phyloP scores from a whole-genome alignment of 768 basidiomycete species.

The Pleurotus sapidus region DNA sequence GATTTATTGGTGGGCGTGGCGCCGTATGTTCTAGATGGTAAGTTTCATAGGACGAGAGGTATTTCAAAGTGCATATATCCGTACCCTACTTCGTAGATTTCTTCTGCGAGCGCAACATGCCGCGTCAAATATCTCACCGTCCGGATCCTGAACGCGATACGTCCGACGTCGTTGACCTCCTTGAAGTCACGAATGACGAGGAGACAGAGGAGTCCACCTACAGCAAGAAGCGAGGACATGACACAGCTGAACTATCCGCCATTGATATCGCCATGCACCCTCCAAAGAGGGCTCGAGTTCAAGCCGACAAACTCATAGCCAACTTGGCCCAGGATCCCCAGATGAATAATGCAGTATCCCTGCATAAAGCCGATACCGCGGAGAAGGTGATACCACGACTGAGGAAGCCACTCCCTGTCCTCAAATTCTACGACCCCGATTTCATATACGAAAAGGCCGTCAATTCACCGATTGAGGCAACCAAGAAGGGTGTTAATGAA shows the following conservation, averaged over 20 bases:
- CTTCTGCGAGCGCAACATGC: not conserved
- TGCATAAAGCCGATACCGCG: not conserved
- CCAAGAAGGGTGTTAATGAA: too few relatives aligned
- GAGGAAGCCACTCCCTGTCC: not conserved
- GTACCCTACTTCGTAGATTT: not conserved
- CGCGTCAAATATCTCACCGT: not conserved
- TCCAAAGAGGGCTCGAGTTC: not conserved
- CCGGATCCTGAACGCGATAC: too few relatives aligned
- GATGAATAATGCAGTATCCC: not conserved
- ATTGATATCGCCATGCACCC: not conserved
- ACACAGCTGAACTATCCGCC: not conserved
- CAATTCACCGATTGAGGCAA: too few relatives aligned
- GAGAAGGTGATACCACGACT: not conserved
- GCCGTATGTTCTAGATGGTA: conserved; percentile 11
- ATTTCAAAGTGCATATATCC: not conserved
- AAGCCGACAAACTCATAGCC: not conserved
- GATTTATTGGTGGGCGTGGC: conserved; percentile 9
- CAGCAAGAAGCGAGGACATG: not conserved
- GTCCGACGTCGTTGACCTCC: too few relatives aligned
- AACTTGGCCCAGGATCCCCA: not conserved
- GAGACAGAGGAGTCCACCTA: not conserved
- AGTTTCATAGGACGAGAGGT: not conserved
- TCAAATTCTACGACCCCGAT: not conserved
- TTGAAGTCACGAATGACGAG: too few relatives aligned
- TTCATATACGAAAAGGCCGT: too few relatives aligned